phyloP scores from a whole-genome alignment of 2,329 filamentous ascomycete genomes.

The Stagonosporopsis rhizophila region DNA sequence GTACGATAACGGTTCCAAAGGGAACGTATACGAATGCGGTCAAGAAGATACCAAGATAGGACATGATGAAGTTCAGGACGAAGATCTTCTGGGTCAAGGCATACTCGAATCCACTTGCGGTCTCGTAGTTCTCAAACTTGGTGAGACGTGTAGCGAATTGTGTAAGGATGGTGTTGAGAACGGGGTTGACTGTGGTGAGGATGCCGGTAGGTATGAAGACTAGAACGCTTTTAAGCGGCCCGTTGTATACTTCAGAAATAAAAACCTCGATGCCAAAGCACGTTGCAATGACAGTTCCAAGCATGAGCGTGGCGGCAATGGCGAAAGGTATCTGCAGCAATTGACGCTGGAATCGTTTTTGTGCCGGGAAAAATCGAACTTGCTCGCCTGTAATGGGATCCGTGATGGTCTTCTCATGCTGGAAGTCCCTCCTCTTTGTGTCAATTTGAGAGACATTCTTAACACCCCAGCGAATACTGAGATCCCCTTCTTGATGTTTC shows the following conservation, averaged over 20 bases:
- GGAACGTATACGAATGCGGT: slow-evolving; percentile 95
- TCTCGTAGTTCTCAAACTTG: slow-evolving; percentile 90
- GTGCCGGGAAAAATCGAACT: slow-evolving; percentile 75
- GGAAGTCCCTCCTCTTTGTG: slow-evolving; percentile 76
- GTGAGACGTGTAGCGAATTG: slow-evolving; percentile 78
- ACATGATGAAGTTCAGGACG: slow-evolving; percentile 94
- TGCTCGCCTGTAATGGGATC: slow-evolving; percentile 85
- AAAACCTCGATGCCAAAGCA: slow-evolving; percentile 96
- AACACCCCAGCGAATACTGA: slow-evolving; percentile 88
- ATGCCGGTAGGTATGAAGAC: slow-evolving; percentile 88
- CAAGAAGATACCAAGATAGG: slow-evolving; percentile 83
- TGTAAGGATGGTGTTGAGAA: slow-evolving; percentile 78
- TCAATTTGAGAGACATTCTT: slow-evolving; percentile 84
- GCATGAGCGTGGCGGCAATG: slow-evolving; percentile 70
- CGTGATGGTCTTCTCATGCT: slow-evolving; percentile 75
- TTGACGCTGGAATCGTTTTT: slow-evolving; percentile 78
- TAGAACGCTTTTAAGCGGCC: slow-evolving; percentile 83
- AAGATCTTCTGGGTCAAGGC: slow-evolving; percentile 93
- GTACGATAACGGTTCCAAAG: slow-evolving; percentile 82
- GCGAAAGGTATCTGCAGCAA: slow-evolving; percentile 86
- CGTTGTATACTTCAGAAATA: slow-evolving; percentile 90
- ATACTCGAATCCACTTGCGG: slow-evolving; percentile 79
- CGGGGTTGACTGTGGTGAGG: slow-evolving; percentile 80
- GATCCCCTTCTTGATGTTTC: slow-evolving; percentile 90
- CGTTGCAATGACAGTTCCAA: slow-evolving; percentile 82